Evolutionary conservation across 257 asterid species (phyloP).

Genomic region (Solanum megistacrolobum): DNA sequence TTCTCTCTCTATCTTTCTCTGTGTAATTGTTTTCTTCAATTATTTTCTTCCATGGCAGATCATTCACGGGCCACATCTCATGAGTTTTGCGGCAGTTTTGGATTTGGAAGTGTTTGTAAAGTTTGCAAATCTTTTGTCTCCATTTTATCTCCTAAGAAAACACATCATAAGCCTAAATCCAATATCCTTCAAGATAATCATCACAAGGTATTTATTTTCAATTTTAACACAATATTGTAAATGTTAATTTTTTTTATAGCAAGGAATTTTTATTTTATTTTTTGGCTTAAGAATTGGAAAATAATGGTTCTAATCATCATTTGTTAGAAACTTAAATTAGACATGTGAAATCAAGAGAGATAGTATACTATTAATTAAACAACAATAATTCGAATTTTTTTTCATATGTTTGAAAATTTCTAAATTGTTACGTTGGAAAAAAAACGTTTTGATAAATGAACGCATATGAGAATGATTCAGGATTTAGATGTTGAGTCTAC

Average conservation of each 20-base stretch:
- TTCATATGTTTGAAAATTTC: background rate
- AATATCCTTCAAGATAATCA: slow-evolving; percentile 4
- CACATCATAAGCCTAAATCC: slow-evolving; percentile 18
- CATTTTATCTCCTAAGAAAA: slow-evolving; percentile 11
- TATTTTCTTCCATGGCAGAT: slow-evolving; percentile 30
- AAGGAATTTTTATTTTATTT: background rate
- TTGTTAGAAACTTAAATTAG: background rate
- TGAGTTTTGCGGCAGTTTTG: slow-evolving; percentile 22
- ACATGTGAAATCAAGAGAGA: background rate
- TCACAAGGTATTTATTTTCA: slow-evolving; percentile 8
- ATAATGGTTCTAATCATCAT: background rate
- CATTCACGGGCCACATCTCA: slow-evolving; percentile 36
- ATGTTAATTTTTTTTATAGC: background rate
- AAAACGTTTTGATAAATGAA: background rate
- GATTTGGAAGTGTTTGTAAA: slow-evolving; percentile 33
- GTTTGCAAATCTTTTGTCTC: slow-evolving; percentile 47
- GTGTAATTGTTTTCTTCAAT: background rate
- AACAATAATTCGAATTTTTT: background rate
- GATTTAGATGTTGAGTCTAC: background rate
- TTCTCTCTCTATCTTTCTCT: background rate
- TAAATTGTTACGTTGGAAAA: background rate
- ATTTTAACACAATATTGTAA: background rate
- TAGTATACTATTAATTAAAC: background rate
- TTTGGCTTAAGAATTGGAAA: background rate
- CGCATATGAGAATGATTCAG: background rate